phyloP scores from a whole-genome alignment of 345 rosid genomes.

The Boechera divaricarpa region DNA sequence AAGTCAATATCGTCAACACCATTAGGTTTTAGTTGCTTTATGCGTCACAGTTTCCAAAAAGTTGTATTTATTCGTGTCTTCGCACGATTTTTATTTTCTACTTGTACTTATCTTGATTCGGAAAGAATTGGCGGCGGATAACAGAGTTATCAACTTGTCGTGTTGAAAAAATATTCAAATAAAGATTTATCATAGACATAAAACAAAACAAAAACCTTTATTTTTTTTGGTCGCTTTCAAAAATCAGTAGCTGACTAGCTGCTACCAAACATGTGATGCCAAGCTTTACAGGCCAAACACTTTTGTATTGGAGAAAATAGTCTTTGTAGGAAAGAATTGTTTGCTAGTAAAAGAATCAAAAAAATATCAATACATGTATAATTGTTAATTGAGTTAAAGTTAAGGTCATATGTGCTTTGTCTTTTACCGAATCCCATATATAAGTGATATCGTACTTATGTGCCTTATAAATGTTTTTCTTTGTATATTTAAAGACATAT shows the following conservation, averaged over 20 bases:
- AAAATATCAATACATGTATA: background rate
- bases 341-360: constrained; percentile 20
- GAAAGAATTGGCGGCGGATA: constrained; percentile 31
- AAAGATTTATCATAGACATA: background rate
- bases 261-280: constrained; percentile 39
- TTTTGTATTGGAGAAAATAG: constrained; percentile 28
- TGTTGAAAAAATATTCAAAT: background rate
- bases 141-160: constrained; percentile 20
- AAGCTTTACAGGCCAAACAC: constrained; percentile 29
- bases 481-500: background rate
- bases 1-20: constrained; percentile 26
- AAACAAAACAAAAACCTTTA: background rate
- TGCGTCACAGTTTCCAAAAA: background rate
- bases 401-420: constrained; percentile 29
- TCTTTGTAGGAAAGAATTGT: constrained; percentile 38
- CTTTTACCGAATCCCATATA: background rate
- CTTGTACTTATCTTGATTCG: constrained; percentile 39
- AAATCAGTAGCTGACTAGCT: constrained; percentile 30
- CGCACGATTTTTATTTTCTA: constrained; percentile 16
- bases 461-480: background rate
- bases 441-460: constrained; percentile 10
- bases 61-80: constrained; percentile 13
- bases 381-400: constrained; percentile 24
- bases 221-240: constrained; percentile 25
- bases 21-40: constrained; percentile 21